A percentile compares a stretch with the other conserved stretches of the same genome.
Conservation (phyloP, 1,284 basidiomycete genomes). For the Hortiboletus rubellus region DNA sequence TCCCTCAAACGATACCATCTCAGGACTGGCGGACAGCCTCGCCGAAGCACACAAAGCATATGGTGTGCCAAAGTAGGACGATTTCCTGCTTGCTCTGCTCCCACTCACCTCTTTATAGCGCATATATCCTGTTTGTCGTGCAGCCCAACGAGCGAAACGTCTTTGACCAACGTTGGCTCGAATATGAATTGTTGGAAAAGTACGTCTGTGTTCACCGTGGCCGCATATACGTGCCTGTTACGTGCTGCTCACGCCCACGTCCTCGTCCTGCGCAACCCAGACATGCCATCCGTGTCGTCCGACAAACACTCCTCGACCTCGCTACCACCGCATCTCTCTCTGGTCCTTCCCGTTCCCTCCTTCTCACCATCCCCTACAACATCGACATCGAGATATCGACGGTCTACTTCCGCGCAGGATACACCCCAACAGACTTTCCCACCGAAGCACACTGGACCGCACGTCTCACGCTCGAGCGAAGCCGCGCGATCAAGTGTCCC, state of each 20-base stretch:
- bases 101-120: conserved; percentile 39
- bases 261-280: conserved; percentile 38
- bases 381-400: conserved; percentile 77
- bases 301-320: conserved; percentile 77
- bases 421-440: conserved; percentile 83
- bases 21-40: conserved; percentile 74
- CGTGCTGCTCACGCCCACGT: not conserved
- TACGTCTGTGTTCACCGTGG: conserved; percentile 35
- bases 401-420: conserved; percentile 88
- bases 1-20: conserved; percentile 74
- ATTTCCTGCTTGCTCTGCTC: not conserved
- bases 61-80: conserved; percentile 47
- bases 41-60: conserved; percentile 82
- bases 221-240: not conserved
- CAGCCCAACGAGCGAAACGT: conserved; percentile 93
- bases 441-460: conserved; percentile 62
- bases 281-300: conserved; percentile 69
- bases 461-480: conserved; percentile 76
- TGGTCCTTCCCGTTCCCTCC: conserved; percentile 45
- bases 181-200: conserved; percentile 82
- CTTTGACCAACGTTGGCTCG: conserved; percentile 90
- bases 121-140: conserved; percentile 84
- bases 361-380: conserved; percentile 27
- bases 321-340: conserved; percentile 48
- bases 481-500: conserved; percentile 91